Conservation (phyloP, 306 rosid genomes). For the Ammopiptanthus mongolicus region DNA sequence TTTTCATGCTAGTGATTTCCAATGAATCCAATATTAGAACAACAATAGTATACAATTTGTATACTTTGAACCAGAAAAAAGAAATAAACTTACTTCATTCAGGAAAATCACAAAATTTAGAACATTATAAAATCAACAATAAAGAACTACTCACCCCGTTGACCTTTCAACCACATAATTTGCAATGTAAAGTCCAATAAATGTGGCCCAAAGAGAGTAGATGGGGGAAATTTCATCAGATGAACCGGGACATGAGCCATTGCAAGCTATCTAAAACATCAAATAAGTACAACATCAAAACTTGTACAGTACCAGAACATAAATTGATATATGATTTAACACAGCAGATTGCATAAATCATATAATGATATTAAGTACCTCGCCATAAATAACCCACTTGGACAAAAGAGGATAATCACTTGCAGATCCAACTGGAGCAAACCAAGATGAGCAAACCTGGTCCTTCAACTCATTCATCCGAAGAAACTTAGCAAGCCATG, state of each 20-base stretch:
- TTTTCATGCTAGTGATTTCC: neutral
- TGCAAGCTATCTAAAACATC: constrained; percentile 76
- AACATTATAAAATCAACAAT: neutral
- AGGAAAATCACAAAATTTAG: constrained; percentile 5
- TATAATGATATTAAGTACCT: constrained; percentile 46
- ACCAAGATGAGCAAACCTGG: constrained; percentile 96
- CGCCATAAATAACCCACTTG: constrained; percentile 97
- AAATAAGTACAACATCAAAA: constrained; percentile 12
- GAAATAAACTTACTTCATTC: neutral
- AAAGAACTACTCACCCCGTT: constrained; percentile 74
- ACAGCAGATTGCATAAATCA: constrained; percentile 8
- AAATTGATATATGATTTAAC: neutral
- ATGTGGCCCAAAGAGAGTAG: constrained; percentile 96
- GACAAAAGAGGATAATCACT: constrained; percentile 97
- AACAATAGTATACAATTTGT: neutral
- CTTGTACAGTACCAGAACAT: neutral
- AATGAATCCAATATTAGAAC: neutral
- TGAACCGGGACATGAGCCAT: constrained; percentile 77
- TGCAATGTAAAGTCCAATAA: constrained; percentile 95
- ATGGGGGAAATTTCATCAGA: constrained; percentile 92
- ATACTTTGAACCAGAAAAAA: constrained; percentile 4
- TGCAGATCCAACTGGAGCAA: constrained; percentile 97
- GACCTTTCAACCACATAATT: constrained; percentile 96
- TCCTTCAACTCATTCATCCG: constrained; percentile 85
- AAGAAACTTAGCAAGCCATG: constrained; percentile 78